Base-by-base conservation (phyloP, 1,284 basidiomycete species). In the Phellinidium pouzarii region DNA sequence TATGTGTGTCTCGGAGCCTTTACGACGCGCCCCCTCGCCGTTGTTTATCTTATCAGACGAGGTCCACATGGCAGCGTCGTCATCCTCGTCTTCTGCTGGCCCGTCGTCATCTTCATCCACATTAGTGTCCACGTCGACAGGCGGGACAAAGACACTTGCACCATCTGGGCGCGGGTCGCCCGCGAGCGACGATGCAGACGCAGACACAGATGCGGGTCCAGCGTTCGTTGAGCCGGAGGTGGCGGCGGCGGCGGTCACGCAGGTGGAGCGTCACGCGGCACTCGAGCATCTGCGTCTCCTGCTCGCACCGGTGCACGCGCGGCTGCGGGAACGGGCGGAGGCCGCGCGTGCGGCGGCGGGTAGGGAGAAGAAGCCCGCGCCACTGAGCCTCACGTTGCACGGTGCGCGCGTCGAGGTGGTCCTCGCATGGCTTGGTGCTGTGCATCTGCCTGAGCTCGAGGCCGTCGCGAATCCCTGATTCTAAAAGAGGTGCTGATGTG, bases 331-430 rank as follows among this genome's bases (percentile, higher is more conserved):
- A 62, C 73, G 75, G 50, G 74, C 72, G 3, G 77, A 77, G 56
- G 73, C 70, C 1, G 68, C 70, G 56, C 74, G 71, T 1, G 68
- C 71, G 70, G 64, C 9, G 66, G 62, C n/a, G 54, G 34, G 49
- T 34, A 72, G 60, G 56, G 68, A 74, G 67, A 80, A 79, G 71
- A 83, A 80, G 65, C 67, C 76, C 23, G 58, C 77, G 53, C 76
- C 82, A 42, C 83, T 90, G 65, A 88, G 82, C 62, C 88, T 91
- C 51, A 86, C 88, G 8, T 68, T 91, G 57, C 85, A 89, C 66
- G 88, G 87, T 0, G 87, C 88, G 37, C 76, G 87, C 4, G 87
- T 91, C 44, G 88, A 91, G 67, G 75, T 91, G 53, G 74, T 89
- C 42, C 72, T 91, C 54, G 87, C 87, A 41, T 91, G 87, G 87